Base-by-base conservation (phyloP, 148 eudicot genomes). In the Diospyros kaki region DNA sequence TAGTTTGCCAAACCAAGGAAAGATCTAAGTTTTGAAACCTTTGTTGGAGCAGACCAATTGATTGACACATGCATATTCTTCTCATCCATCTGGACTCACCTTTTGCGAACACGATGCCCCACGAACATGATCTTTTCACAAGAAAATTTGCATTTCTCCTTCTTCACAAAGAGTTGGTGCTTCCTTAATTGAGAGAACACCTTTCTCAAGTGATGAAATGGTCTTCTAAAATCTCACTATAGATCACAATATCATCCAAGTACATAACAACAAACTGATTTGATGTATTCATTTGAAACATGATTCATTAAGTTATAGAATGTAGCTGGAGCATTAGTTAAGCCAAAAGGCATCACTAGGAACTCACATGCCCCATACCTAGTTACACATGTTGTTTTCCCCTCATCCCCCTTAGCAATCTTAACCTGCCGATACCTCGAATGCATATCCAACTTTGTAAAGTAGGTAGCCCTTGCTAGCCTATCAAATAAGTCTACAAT, bases 241-340 rank as follows among this genome's bases (percentile, higher is more conserved):
- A 28, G 28, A 28, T 28, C 28, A 28, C 28, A 28, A 28, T 28
- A 28, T 28, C 28, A 28, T 28, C 28, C 28, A 28, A 28, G 28
- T 28, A 28, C 28, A 28, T 28, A 28, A 28, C 28, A 28, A 58
- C 4, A 70, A 77, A 45, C 61, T 77, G 7, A 10, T 18, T 71
- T 42, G 1, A 70, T 9, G 69, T 14, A 70, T 1, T 61, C 69
- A 11, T 52, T 15, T 2, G 70, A 15, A 1, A 77, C 70, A 8
- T 70, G 6, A 40, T 74, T 68, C 60, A 78, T 72, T 2, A 78
- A 18, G 6, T 15, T 72, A 15, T 66, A 78, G 28, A 15, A 73
- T 8, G 72, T 78, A 2, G 62, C 50, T 14, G 61, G 70, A 39
- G 58, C 77, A 28, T 28, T 28, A 28, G 28, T 28, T 28, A 28